Evolutionary conservation across 164 flowering plant genomes (phyloP).

Genomic region (Macadamia tetraphylla): DNA sequence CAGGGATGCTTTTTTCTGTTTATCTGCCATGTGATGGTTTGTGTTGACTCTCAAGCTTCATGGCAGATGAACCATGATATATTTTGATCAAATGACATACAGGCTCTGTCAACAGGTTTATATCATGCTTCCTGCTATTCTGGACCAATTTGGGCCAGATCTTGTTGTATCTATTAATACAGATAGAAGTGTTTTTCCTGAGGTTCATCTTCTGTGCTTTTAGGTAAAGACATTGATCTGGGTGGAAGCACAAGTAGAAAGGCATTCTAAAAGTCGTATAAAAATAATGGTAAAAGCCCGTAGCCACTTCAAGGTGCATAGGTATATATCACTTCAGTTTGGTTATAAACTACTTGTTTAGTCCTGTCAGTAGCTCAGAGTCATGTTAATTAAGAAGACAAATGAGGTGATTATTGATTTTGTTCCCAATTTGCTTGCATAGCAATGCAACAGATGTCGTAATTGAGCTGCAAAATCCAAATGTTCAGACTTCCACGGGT

Average conservation of each 20-base stretch:
- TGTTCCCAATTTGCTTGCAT: slow-evolving; percentile 20
- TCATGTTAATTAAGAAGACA: not conserved
- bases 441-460: slow-evolving; percentile 97
- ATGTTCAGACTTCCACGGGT: slow-evolving; percentile 91
- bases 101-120: slow-evolving; percentile 90
- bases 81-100: slow-evolving; percentile 93
- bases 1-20: too few species aligned
- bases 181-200: not conserved
- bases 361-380: not conserved
- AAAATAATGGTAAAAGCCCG: slow-evolving; percentile 92
- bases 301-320: slow-evolving; percentile 98
- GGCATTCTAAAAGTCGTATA: slow-evolving; percentile 88
- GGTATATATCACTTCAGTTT: slow-evolving; percentile 35
- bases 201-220: slow-evolving; percentile 7
- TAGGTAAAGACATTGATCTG: slow-evolving; percentile 95
- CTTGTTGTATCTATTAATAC: not conserved
- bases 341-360: not conserved
- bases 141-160: not conserved
- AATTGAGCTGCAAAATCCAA: slow-evolving; percentile 87
- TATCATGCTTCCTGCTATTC: slow-evolving; percentile 1
- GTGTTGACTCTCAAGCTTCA: too few species aligned
- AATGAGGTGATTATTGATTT: not conserved
- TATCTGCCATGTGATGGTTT: too few species aligned
- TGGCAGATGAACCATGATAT: too few species aligned
- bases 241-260: slow-evolving; percentile 98